A percentile compares a stretch with the other conserved stretches of the same genome.
Conservation (phyloP, 805 yeast species). For the Saturnispora sanitii region DNA sequence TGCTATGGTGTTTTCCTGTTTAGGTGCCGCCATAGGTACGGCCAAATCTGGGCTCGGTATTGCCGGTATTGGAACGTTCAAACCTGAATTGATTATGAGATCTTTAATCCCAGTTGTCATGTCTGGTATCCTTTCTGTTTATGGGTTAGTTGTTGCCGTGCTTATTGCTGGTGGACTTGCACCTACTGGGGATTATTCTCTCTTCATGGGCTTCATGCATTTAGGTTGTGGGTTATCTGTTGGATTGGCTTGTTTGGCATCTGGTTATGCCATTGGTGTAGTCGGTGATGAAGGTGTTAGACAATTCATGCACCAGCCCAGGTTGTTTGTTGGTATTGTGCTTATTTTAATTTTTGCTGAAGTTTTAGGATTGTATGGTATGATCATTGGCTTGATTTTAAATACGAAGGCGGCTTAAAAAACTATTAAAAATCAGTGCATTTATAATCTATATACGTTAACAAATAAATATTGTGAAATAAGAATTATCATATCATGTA, state of each 20-base stretch:
- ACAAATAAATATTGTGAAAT: no score
- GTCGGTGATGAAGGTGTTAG: constrained; percentile 99
- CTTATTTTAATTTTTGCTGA: constrained; percentile 96
- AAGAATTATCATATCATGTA: no score
- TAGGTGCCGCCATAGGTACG: constrained; percentile 99
- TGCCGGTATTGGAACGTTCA: constrained; percentile 94
- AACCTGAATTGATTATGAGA: constrained; percentile 94
- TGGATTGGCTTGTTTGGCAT: constrained; percentile 92
- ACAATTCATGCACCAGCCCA: constrained; percentile 95
- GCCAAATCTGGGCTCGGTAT: constrained; percentile 98
- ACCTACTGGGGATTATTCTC: constrained; percentile 69
- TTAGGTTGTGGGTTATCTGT: constrained; percentile 92
- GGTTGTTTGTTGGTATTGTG: constrained; percentile 95
- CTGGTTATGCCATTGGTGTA: constrained; percentile 97
- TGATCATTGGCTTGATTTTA: constrained; percentile 87
- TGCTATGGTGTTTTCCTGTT: constrained; percentile 82
- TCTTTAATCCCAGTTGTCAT: constrained; percentile 94
- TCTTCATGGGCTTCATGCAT: constrained; percentile 97
- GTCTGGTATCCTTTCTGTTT: constrained; percentile 95
- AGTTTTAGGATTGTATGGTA: constrained; percentile 91
- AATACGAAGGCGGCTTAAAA: constrained; percentile 70
- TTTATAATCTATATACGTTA: neutral
- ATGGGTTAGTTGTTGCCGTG: constrained; percentile 94
- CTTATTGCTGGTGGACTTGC: constrained; percentile 84
- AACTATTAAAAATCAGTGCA: neutral